These are phyloP conservation scores for Parietaria judaica DNA, from an alignment of 306 rosid genomes.

Conservation along the genomic window DNA sequence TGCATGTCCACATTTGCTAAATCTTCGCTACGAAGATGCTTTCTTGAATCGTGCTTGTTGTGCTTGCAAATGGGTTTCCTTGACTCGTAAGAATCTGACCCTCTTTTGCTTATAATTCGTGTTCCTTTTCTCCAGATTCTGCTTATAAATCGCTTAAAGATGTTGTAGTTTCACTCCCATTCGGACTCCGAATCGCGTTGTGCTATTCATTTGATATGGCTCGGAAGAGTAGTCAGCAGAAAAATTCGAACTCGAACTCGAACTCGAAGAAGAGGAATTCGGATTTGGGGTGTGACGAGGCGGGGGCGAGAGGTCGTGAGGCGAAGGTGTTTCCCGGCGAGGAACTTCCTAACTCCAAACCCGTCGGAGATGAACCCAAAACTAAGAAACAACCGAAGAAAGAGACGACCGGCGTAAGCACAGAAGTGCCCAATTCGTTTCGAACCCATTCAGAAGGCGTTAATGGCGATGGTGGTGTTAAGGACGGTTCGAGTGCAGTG, in stretches of 20 bases:
- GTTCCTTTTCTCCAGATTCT: slow-evolving; percentile 13
- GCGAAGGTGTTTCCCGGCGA: slow-evolving; percentile 59
- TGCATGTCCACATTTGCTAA: slow-evolving; percentile 1
- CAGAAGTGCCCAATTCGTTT: slow-evolving; percentile 24
- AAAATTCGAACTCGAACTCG: slow-evolving; percentile 59
- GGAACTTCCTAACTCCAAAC: slow-evolving; percentile 34
- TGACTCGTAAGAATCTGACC: not conserved
- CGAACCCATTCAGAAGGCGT: slow-evolving; percentile 32
- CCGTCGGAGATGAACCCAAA: slow-evolving; percentile 32
- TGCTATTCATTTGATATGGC: slow-evolving; percentile 43
- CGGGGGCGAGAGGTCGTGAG: slow-evolving; percentile 36
- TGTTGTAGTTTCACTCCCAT: slow-evolving; percentile 19
- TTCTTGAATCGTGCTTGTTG: not conserved
- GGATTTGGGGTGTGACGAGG: slow-evolving; percentile 39
- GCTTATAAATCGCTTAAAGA: slow-evolving; percentile 15
- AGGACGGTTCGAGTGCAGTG: slow-evolving; percentile 26
- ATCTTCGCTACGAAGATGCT: not conserved
- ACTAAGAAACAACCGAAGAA: slow-evolving; percentile 31
- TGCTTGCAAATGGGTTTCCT: not conserved
- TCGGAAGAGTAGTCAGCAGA: slow-evolving; percentile 87
- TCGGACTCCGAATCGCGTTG: slow-evolving; percentile 18
- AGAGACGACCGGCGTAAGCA: slow-evolving; percentile 29
- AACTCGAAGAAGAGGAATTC: slow-evolving; percentile 40
- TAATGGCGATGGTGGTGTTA: slow-evolving; percentile 26
- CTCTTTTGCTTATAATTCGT: not conserved